Conservation (phyloP, 345 rosid genomes). For the Microcos paniculata region DNA sequence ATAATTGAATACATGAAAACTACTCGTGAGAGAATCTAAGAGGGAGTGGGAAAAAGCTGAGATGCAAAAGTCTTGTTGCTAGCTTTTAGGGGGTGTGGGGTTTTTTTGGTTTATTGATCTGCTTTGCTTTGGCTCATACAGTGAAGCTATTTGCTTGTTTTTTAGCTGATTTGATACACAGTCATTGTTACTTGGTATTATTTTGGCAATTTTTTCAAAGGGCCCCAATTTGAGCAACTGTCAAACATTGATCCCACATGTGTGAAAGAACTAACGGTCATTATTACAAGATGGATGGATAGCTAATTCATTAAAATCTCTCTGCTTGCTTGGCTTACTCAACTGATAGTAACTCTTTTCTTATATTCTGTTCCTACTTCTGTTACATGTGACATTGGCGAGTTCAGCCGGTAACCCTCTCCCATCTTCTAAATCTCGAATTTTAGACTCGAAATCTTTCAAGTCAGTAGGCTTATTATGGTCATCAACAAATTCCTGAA, state of each 20-base stretch:
- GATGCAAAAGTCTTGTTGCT: slow-evolving; percentile 35
- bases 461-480: too few species aligned
- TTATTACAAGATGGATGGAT: background rate
- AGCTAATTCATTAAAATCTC: too few species aligned
- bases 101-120: background rate
- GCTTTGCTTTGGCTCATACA: slow-evolving; percentile 37
- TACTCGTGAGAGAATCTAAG: slow-evolving; percentile 35
- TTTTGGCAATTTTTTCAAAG: slow-evolving; percentile 31
- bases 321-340: slow-evolving; percentile 1
- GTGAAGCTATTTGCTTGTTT: slow-evolving; percentile 39
- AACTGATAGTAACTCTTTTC: background rate
- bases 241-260: slow-evolving; percentile 30
- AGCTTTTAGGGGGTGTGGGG: slow-evolving; percentile 23
- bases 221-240: slow-evolving; percentile 32
- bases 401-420: too few species aligned
- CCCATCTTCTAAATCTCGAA: too few species aligned
- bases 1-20: slow-evolving; percentile 28
- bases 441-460: too few species aligned
- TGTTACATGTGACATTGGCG: too few species aligned
- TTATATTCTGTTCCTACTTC: background rate
- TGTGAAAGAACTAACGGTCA: slow-evolving; percentile 24
- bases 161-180: slow-evolving; percentile 28
- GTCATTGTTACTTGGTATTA: slow-evolving; percentile 25
- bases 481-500: too few species aligned
- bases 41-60: slow-evolving; percentile 27